A percentile compares a stretch with the other conserved stretches of the same genome.
Conservation (phyloP, 139 green algal genomes). For the Chlorella sp. region DNA sequence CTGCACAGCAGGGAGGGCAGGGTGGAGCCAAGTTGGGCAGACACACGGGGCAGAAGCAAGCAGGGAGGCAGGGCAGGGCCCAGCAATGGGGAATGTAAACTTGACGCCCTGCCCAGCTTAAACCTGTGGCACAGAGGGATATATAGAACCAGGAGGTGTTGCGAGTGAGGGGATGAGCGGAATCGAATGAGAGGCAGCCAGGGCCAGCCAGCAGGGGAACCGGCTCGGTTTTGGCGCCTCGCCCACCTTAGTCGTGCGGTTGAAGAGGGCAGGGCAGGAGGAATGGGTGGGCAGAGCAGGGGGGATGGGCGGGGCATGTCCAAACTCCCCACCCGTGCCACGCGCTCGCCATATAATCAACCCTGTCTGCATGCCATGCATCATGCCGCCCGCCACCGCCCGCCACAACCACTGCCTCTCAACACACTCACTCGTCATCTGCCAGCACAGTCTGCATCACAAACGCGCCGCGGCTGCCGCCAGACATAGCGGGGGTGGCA, state of each 20-base stretch:
- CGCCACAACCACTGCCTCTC: background rate
- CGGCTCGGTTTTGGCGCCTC: conserved; percentile 75
- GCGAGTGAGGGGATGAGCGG: too few species aligned
- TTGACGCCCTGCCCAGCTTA: too few species aligned
- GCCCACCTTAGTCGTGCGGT: conserved; percentile 83
- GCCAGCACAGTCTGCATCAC: conserved; percentile 94
- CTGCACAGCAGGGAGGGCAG: too few species aligned
- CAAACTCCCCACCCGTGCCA: background rate
- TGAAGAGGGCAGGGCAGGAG: too few species aligned
- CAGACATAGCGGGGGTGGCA: conserved; percentile 55
- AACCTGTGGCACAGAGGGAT: too few species aligned
- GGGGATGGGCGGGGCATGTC: background rate
- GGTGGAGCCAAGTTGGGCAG: too few species aligned
- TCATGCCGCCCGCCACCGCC: background rate
- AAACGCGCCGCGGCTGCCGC: conserved; percentile 70
- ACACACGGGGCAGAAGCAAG: too few species aligned
- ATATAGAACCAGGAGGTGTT: too few species aligned
- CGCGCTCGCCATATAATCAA: background rate
- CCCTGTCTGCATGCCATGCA: background rate
- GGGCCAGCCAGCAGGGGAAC: conserved; percentile 84
- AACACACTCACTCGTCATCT: conserved; percentile 81
- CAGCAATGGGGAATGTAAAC: too few species aligned
- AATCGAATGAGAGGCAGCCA: too few species aligned
- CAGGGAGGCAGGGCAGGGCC: too few species aligned
- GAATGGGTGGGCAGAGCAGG: background rate